Percentiles rank a stretch among this genome's conserved stretches.
Evolutionary conservation across 345 rosid species (phyloP).

Genomic region (Camelina hispida): DNA sequence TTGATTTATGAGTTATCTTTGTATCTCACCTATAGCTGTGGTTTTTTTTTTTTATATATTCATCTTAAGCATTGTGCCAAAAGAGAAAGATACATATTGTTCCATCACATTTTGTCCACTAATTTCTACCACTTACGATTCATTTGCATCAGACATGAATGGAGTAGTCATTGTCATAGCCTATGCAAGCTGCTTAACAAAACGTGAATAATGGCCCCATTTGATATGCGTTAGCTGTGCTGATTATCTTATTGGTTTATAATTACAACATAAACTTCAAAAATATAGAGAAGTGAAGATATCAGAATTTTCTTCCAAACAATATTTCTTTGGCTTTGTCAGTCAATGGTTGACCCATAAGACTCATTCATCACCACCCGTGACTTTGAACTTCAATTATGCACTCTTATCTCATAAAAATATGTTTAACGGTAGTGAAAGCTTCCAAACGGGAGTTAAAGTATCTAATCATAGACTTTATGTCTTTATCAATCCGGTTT

Average conservation of each 20-base stretch:
- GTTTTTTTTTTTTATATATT: too few species aligned
- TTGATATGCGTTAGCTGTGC: too few species aligned
- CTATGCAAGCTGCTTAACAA: background rate
- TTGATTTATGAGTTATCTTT: background rate
- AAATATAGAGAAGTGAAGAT: background rate
- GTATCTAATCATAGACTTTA: too few species aligned
- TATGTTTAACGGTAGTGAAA: too few species aligned
- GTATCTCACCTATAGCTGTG: background rate
- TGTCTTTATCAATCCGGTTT: too few species aligned
- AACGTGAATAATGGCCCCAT: too few species aligned
- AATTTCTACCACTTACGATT: background rate
- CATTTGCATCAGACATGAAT: background rate
- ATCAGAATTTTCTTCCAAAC: background rate
- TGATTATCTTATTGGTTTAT: too few species aligned
- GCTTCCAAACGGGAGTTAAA: too few species aligned
- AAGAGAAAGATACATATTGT: background rate
- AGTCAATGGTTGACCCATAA: constrained; percentile 9
- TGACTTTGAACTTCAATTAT: background rate
- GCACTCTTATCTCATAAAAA: too few species aligned
- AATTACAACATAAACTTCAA: background rate
- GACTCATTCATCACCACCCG: constrained; percentile 7
- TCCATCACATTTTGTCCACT: background rate
- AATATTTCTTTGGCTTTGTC: background rate
- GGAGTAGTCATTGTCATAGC: background rate
- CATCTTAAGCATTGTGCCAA: background rate